These are phyloP conservation scores for Anacardium occidentale DNA, from an alignment of 345 rosid species.

Conservation along the genomic window DNA sequence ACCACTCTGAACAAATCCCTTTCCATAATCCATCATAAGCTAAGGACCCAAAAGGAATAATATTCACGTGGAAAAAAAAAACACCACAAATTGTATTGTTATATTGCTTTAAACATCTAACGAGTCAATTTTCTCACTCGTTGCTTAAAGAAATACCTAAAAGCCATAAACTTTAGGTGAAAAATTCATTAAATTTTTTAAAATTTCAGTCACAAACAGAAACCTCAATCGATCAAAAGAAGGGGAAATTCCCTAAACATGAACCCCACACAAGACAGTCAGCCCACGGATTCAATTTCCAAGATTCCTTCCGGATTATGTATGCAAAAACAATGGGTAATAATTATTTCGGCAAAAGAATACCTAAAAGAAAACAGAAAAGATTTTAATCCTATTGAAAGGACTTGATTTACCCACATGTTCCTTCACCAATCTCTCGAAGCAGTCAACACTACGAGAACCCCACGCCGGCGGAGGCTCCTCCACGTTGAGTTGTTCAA, in stretches of 20 bases:
- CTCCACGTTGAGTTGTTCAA: slow-evolving; percentile 56
- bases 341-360: background rate
- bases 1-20: slow-evolving; percentile 27
- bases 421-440: slow-evolving; percentile 83
- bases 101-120: too few relatives aligned
- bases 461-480: slow-evolving; percentile 68
- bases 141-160: too few relatives aligned
- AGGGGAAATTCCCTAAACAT: too few relatives aligned
- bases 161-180: too few relatives aligned
- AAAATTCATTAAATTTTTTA: too few relatives aligned
- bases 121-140: too few relatives aligned
- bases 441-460: slow-evolving; percentile 75
- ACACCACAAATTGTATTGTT: background rate
- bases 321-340: background rate
- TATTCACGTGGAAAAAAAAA: too few relatives aligned
- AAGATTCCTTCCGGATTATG: background rate
- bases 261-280: too few relatives aligned
- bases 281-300: too few relatives aligned
- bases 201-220: too few relatives aligned
- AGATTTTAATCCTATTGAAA: too few relatives aligned
- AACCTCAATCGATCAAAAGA: too few relatives aligned
- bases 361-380: background rate
- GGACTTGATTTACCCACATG: slow-evolving; percentile 30
- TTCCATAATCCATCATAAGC: background rate
- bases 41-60: background rate